phyloP scores from a whole-genome alignment of 306 rosid genomes.

The Prunus davidiana region DNA sequence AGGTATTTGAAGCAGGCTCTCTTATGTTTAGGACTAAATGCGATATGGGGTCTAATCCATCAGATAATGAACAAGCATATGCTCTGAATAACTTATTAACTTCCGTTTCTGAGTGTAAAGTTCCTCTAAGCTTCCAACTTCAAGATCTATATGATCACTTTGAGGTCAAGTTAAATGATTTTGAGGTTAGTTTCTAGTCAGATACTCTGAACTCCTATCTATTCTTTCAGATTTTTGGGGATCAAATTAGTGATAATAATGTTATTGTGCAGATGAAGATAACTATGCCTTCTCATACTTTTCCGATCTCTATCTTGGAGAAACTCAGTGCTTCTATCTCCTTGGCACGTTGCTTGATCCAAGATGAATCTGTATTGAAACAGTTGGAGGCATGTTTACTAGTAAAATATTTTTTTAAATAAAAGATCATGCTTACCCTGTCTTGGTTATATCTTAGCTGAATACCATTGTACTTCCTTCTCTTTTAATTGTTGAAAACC shows the following conservation, averaged over 20 bases:
- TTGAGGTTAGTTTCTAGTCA: slow-evolving; percentile 51
- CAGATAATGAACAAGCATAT: slow-evolving; percentile 36
- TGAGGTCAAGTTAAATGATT: slow-evolving; percentile 59
- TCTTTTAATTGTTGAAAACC: neutral
- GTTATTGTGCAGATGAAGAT: slow-evolving; percentile 49
- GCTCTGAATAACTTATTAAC: slow-evolving; percentile 36
- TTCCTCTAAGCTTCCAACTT: slow-evolving; percentile 38
- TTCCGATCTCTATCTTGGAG: slow-evolving; percentile 50
- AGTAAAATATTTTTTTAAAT: neutral
- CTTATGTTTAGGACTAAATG: slow-evolving; percentile 40
- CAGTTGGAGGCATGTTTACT: slow-evolving; percentile 65
- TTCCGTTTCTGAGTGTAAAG: slow-evolving; percentile 33
- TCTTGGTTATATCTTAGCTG: neutral
- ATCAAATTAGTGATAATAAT: slow-evolving; percentile 15
- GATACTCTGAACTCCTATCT: slow-evolving; percentile 9
- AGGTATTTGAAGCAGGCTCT: slow-evolving; percentile 57
- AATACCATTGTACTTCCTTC: neutral
- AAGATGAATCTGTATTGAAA: slow-evolving; percentile 62
- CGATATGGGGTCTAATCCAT: slow-evolving; percentile 35
- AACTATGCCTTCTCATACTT: slow-evolving; percentile 39
- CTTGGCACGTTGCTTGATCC: slow-evolving; percentile 54
- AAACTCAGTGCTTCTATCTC: slow-evolving; percentile 51
- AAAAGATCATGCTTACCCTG: neutral
- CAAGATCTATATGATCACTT: slow-evolving; percentile 56
- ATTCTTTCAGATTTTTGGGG: slow-evolving; percentile 15